A percentile compares a stretch with the other conserved stretches of the same genome.
These are phyloP conservation scores for Skeletonema grethae DNA, from an alignment of 108 stramenopile species.

Conservation along the genomic window DNA sequence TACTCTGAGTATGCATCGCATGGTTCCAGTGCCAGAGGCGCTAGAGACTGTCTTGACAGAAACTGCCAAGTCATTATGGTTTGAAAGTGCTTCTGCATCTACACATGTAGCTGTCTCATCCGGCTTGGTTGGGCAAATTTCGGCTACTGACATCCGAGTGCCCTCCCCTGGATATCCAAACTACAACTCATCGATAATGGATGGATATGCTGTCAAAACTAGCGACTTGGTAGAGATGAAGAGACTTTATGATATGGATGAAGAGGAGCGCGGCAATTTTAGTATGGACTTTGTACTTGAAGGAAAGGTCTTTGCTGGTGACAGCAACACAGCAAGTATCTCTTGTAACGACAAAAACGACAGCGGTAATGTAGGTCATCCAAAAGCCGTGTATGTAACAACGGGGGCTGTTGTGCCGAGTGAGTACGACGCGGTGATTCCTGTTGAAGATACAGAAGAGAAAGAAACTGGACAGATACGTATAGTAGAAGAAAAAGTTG, in stretches of 20 bases:
- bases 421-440: constrained; percentile 77
- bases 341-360: background rate
- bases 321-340: constrained; percentile 9
- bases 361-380: constrained; percentile 12
- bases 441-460: constrained; percentile 69
- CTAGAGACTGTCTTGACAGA: constrained; percentile 70
- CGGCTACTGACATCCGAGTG: constrained; percentile 59
- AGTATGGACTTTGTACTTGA: constrained; percentile 46
- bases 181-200: constrained; percentile 84
- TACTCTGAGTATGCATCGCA: constrained; percentile 40
- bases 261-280: constrained; percentile 13
- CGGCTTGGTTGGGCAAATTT: constrained; percentile 46
- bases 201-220: constrained; percentile 75
- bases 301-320: constrained; percentile 74
- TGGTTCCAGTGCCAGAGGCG: constrained; percentile 81
- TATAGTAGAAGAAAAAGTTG: constrained; percentile 30
- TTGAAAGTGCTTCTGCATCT: background rate
- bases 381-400: constrained; percentile 72
- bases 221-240: constrained; percentile 22
- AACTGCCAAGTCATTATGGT: constrained; percentile 50
- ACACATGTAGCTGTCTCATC: constrained; percentile 8
- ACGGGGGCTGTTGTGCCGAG: constrained; percentile 82
- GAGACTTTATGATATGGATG: constrained; percentile 25
- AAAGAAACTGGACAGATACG: constrained; percentile 17
- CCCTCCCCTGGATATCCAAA: constrained; percentile 75